phyloP scores from a whole-genome alignment of 2,329 filamentous ascomycete species.

The Amauroascus niger region DNA sequence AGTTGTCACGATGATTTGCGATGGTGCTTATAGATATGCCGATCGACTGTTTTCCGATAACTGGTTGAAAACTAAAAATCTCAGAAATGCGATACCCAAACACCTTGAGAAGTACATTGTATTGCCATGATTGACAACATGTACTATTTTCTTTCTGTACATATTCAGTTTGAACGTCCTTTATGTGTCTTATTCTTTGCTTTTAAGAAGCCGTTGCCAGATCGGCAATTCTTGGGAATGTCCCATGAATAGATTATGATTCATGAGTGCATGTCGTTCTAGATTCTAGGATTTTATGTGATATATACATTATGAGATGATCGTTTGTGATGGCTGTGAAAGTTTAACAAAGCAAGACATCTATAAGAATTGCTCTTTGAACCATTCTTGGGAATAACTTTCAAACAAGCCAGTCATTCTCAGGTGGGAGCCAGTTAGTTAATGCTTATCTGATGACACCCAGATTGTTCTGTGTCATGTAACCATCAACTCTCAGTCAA shows the following conservation, averaged over 20 bases:
- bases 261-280: neutral
- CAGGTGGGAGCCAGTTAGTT: too few species aligned
- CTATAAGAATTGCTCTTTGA: too few species aligned
- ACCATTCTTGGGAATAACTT: too few species aligned
- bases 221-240: neutral
- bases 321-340: too few species aligned
- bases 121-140: constrained; percentile 50
- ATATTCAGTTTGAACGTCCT: neutral
- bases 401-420: too few species aligned
- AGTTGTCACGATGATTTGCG: constrained; percentile 86
- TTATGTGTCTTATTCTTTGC: neutral
- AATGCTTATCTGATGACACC: too few species aligned
- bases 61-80: constrained; percentile 80
- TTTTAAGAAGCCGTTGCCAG: neutral
- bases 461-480: too few species aligned
- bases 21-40: constrained; percentile 95
- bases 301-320: too few species aligned
- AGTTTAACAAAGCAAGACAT: too few species aligned
- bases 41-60: constrained; percentile 84
- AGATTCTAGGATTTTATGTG: too few species aligned
- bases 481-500: too few species aligned
- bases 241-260: neutral
- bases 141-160: neutral
- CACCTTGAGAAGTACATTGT: constrained; percentile 91
- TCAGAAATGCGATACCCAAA: constrained; percentile 71